Evolutionary conservation across 1,284 basidiomycete genomes (phyloP).

Genomic region (Ustilago nuda): DNA sequence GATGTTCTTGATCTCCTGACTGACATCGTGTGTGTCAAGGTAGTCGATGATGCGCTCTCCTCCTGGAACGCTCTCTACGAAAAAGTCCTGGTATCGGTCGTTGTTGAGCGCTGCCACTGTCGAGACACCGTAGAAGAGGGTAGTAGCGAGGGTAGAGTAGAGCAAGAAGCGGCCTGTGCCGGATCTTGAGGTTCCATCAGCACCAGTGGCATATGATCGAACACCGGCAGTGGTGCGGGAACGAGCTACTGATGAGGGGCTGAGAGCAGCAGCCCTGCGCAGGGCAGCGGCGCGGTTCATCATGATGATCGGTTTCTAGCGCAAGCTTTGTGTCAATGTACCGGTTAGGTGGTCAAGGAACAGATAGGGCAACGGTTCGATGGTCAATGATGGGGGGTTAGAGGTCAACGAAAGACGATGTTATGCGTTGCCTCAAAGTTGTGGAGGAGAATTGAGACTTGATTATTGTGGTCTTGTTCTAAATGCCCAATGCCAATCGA

Average conservation of each 20-base stretch:
- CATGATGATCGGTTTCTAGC: conserved; percentile 20
- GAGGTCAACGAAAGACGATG: not conserved
- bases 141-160: conserved; percentile 49
- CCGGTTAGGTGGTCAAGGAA: not conserved
- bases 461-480: conserved; percentile 3
- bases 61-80: conserved; percentile 80
- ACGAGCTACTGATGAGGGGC: conserved; percentile 29
- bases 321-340: conserved; percentile 5
- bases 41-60: conserved; percentile 76
- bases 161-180: conserved; percentile 50
- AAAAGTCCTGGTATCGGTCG: conserved; percentile 76
- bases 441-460: conserved; percentile 35
- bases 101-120: conserved; percentile 60
- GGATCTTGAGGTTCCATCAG: conserved; percentile 33
- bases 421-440: conserved; percentile 10
- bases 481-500: conserved; percentile 14
- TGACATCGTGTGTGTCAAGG: conserved; percentile 60
- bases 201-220: conserved; percentile 41
- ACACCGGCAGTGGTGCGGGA: conserved; percentile 23
- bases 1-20: conserved; percentile 50
- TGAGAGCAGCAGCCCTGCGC: conserved; percentile 33
- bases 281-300: conserved; percentile 52
- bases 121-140: conserved; percentile 65
- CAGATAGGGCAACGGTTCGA: not conserved
- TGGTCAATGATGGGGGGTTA: conserved; percentile 7